Base-by-base conservation (phyloP, 345 rosid genomes). In the Eutrema yunnanense region DNA sequence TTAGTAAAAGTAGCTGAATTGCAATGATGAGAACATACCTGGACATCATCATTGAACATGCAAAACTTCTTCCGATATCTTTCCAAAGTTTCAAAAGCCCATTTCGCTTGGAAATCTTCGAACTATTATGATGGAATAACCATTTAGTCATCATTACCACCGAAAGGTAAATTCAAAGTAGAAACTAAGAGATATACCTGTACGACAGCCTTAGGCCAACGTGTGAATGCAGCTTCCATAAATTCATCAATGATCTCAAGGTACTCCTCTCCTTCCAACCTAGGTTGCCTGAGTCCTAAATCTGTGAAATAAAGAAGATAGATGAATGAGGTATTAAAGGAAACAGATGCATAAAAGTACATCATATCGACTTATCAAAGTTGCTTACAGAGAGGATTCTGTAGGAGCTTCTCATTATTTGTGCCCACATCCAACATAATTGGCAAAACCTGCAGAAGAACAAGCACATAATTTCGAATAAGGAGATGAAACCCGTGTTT, bases 131-230 rank as follows among this genome's bases (percentile, higher is more conserved):
- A 74, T 56, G 16, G 48, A 41, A 67, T 19, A 78, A 76, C 58
- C 73, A 78, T 41, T 62, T 37, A 60, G 82, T 85, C 63, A 80
- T 26, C 57, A 41, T 52, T 58, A 56, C 55, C 44, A 69, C 30
- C 37, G 51, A 29, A 43, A 48, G 52, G 62, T 68, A 72, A n/a
- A 66, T 44, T 73, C 59, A 12, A 36, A 67, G 73, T 67, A 74
- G 50, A 41, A 7, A 64, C 12, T n/a, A 67, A 56, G n/a, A 60
- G 55, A 79, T 6, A 71, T 50, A 90, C 99, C 88, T 92, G 99
- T n/a, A 95, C 84, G 66, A 95, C 84, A 52, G 99, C 96, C 84
- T 95, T 95, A 30, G 99, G 99, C 99, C 99, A 95, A 52, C 99
- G 96, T 27, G 84, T 80, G 68, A 71, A 80, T 75, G 84, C 90